Percentiles rank a stretch among this genome's conserved stretches.
These are phyloP conservation scores for Naganishia cerealis DNA, from an alignment of 1,284 basidiomycete species.

Conservation along the genomic window DNA sequence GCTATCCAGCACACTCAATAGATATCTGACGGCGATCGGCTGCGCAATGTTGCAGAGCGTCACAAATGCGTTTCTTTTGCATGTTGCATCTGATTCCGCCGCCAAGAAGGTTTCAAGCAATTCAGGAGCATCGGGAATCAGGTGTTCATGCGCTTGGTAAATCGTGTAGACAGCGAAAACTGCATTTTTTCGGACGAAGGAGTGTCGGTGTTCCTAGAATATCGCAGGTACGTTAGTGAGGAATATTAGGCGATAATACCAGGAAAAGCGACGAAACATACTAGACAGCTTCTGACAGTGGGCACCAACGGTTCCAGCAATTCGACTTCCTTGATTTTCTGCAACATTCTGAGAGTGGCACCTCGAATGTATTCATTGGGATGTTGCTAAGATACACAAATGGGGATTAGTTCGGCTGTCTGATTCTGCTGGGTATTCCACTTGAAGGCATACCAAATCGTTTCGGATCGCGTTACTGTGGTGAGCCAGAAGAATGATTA, in stretches of 20 bases:
- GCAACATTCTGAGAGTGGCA: conserved; percentile 90
- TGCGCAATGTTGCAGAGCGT: conserved; percentile 87
- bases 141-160: conserved; percentile 87
- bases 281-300: conserved; percentile 84
- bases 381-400: conserved; percentile 73
- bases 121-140: conserved; percentile 95
- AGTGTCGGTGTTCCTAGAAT: conserved; percentile 83
- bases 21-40: conserved; percentile 87
- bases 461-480: conserved; percentile 92
- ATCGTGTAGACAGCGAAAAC: conserved; percentile 95
- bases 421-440: background rate
- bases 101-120: conserved; percentile 94
- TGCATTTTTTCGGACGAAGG: conserved; percentile 97
- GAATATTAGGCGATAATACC: background rate
- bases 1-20: conserved; percentile 79
- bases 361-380: conserved; percentile 99
- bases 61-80: conserved; percentile 96
- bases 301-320: conserved; percentile 94
- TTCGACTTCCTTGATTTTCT: conserved; percentile 92
- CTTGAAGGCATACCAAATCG: conserved; percentile 69
- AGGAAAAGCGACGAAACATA: conserved; percentile 38
- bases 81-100: conserved; percentile 94
- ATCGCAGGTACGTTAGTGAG: background rate
- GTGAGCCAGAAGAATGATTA: conserved; percentile 33
- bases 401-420: background rate